Base-by-base conservation (phyloP, 768 basidiomycete genomes). In the Scleroderma citrinum region DNA sequence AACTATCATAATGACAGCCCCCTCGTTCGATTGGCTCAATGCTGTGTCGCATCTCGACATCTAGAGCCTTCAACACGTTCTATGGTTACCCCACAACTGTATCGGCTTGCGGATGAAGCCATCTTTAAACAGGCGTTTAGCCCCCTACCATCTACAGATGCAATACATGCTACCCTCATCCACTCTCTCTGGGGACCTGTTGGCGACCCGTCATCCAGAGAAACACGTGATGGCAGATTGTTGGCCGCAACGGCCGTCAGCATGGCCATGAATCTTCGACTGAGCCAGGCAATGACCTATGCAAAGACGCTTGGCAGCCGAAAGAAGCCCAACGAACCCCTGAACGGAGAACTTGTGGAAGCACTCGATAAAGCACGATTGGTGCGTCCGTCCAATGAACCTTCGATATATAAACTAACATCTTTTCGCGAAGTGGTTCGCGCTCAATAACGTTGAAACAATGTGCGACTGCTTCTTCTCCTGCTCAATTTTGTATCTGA, bases 101-200 rank as follows among this genome's bases (percentile, higher is more conserved):
- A 71, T 43, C 69, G 67, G 42, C 60, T 76, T 19, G 66, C 71
- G 5, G 72, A 75, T 17, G 68, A 73, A 3, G 58, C 63, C 16
- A 53, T 76, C 41, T 55, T 70, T 7, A 65, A 61, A 14, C 71
- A 72, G 49, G 62, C 74, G 23, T 76, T 72, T 53, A 69, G 67
- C 20, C 69, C 75, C 17, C 56, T 67, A 34, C 72, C 73, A 12
- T 67, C 71, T 17, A 61, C 66, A 29, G 72, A 76, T 39, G 67
- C 66, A 14, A 70, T 76, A 17, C 65, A 67, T 31, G 67, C 74
- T 2, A 62, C 72, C 39, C 63, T 73, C 42, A 58, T 77, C 7
- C 63, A 76, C 19, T 68, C 76, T 2, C 43, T 76, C 21, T 76
- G 75, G 75, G 62, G 69, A 7, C 73, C 76, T 5, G 59, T 75